Evolutionary conservation across 2,329 filamentous ascomycete genomes (phyloP).

Genomic region (Aotearoamyces nothofagi): DNA sequence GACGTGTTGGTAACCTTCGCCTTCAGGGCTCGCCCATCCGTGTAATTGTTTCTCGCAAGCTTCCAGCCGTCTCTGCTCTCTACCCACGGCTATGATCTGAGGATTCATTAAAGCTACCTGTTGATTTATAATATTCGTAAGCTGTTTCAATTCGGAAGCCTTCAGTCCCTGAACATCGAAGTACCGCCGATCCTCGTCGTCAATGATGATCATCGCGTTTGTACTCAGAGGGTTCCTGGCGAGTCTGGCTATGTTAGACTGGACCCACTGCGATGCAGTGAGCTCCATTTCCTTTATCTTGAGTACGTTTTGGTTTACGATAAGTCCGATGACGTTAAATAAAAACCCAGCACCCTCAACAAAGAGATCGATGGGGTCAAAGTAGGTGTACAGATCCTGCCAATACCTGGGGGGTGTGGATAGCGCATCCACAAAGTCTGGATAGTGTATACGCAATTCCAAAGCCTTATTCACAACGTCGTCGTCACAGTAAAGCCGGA

Average conservation of each 20-base stretch:
- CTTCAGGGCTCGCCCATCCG: no score
- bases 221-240: background rate
- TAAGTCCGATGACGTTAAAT: constrained; percentile 13
- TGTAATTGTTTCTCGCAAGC: background rate
- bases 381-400: constrained; percentile 17
- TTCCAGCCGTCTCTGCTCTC: background rate
- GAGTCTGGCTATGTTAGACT: constrained; percentile 1
- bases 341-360: constrained; percentile 16
- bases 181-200: constrained; percentile 1
- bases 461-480: constrained; percentile 6
- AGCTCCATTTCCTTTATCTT: constrained; percentile 1
- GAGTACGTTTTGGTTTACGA: constrained; percentile 6
- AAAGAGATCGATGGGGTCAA: constrained; percentile 18
- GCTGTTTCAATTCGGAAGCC: background rate
- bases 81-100: background rate
- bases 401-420: constrained; percentile 7
- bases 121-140: constrained; percentile 1
- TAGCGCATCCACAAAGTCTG: constrained; percentile 5
- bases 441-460: constrained; percentile 6
- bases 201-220: background rate
- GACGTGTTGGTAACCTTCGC: no score
- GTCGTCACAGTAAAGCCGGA: constrained; percentile 5
- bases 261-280: constrained; percentile 1
- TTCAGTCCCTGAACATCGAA: constrained; percentile 1
- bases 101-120: background rate